Base-by-base conservation (phyloP, 495 filamentous ascomycete species). In the Monascus purpureus region DNA sequence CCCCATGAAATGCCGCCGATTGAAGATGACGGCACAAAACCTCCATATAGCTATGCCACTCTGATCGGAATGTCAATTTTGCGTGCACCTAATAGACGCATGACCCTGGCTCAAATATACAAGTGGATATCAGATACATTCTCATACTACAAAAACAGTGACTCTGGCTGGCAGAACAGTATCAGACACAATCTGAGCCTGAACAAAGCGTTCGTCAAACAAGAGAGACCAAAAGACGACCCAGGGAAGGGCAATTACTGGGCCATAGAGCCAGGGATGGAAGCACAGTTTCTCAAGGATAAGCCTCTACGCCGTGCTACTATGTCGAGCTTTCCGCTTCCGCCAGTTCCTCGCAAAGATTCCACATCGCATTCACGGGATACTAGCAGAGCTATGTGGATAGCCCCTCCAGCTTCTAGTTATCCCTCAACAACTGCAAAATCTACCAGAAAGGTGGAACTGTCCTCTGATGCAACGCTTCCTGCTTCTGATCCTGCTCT, bases 241-340 rank as follows among this genome's bases (percentile, higher is more conserved):
- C 85, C 87, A 1, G 90, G 90, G 33, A 96, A 96, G 57, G 90
- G 90, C n/a, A 86, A 94, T 54, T 96, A 97, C 55, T 97, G 90
- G 90, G 71, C 73, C 11, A 93, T 97, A 44, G 72, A 84, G 45
- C 67, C 72, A n/a, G 90, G 90, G 0, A 77, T 78, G 55, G 90
- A 97, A 51, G 61, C 73, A 13, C 76, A 86, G 35, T 95, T 92
- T 49, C 65, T 92, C 52, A 88, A 85, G 50, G 81, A 87, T 42
- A 94, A 87, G 57, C 68, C 65, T 32, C 49, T 61, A 18, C 72
- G 75, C 20, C 70, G 73, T 25, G 60, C 70, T 20, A 69, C 61
- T 4, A 61, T 63, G 54, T 57, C 59, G 1, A 64, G 55, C 27
- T 28, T 67, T 27, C 55, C 62, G 15, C 50, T 63, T 9, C 55